These are phyloP conservation scores for Cercospora berteroae DNA, from an alignment of 2,329 filamentous ascomycete species.

Conservation along the genomic window DNA sequence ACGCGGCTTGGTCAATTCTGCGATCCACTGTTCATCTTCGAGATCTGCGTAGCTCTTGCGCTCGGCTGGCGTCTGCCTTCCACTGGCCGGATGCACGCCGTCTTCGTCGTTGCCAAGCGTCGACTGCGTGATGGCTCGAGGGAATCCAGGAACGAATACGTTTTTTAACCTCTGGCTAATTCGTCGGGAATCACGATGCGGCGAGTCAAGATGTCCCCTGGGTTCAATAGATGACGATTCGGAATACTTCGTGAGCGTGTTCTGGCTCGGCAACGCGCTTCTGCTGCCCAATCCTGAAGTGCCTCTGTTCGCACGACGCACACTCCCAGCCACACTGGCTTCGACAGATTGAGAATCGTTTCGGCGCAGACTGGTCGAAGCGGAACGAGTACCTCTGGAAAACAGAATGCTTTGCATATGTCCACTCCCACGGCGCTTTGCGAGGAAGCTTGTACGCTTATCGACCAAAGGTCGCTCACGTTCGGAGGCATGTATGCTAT, in stretches of 20 bases:
- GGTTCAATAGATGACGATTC: conserved; percentile 37
- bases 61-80: not conserved
- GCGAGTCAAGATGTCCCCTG: conserved; percentile 19
- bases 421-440: conserved; percentile 40
- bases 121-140: conserved; percentile 32
- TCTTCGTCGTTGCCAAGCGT: conserved; percentile 26
- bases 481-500: conserved; percentile 30
- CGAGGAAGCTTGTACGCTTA: conserved; percentile 45
- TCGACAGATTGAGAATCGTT: conserved; percentile 23
- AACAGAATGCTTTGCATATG: conserved; percentile 43
- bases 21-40: conserved; percentile 17
- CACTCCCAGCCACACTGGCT: conserved; percentile 24
- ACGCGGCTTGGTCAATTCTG: conserved; percentile 33
- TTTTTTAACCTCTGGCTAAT: conserved; percentile 31
- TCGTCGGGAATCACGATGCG: conserved; percentile 26
- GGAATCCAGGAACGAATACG: conserved; percentile 33
- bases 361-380: conserved; percentile 19
- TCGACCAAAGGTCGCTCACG: conserved; percentile 36
- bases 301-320: conserved; percentile 20
- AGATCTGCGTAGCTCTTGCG: not conserved
- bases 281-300: conserved; percentile 32
- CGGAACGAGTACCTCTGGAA: conserved; percentile 34
- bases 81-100: not conserved
- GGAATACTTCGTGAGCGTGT: conserved; percentile 30
- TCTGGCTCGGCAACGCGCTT: conserved; percentile 34